Evolutionary conservation across 2,329 filamentous ascomycete genomes (phyloP), one percentile per base, ranked within the genome.

Genomic region (Ophiostoma sp.): DNA sequence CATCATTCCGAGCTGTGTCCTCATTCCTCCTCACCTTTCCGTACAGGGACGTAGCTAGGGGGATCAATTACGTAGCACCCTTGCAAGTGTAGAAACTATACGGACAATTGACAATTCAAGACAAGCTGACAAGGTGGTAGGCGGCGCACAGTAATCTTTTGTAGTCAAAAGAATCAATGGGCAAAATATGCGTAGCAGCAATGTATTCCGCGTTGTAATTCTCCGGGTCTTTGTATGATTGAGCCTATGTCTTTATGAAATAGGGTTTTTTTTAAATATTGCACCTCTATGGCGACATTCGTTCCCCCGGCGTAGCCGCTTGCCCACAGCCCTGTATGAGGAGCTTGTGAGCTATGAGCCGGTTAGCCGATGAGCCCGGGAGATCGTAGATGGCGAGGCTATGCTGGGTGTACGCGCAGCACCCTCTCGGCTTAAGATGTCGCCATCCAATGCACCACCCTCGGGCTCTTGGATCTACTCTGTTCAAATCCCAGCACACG

Each of bases 11-110:
- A 60, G 55, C 18, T 27, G 6, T 3, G 5, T 38, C 55, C 6
- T 27, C 55, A 60, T 60, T 60, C 55, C 55, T 55, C 18, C 12
- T 55, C 49, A 55, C 12, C 55, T 60, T 38, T 9, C 55, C 38
- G 27, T 18, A 14, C 55, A 27, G 12, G 27, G 14, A 60, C 55
- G 27, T 60, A 60, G 55, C 27, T 60, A 40, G 55, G 55, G 55
- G 45, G 55, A 27, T 38, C 55, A 60, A 60, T 60, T 60, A 60
- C 55, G 55, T 60, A 60, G 55, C 55, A 60, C 55, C 55, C 14
- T 60, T 18, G n/a, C 49, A 55, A 55, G 49, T 55, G 49, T 18
- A 12, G 49, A 55, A 36, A 55, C 49, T 55, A 55, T 27, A 55
- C 27, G 49, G 16, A 55, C 27, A 55, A 55, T 55, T 11, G 27